Evolutionary conservation across 2,329 filamentous ascomycete genomes (phyloP), one percentile per base, ranked within the genome.

Genomic region (Fusarium poae): DNA sequence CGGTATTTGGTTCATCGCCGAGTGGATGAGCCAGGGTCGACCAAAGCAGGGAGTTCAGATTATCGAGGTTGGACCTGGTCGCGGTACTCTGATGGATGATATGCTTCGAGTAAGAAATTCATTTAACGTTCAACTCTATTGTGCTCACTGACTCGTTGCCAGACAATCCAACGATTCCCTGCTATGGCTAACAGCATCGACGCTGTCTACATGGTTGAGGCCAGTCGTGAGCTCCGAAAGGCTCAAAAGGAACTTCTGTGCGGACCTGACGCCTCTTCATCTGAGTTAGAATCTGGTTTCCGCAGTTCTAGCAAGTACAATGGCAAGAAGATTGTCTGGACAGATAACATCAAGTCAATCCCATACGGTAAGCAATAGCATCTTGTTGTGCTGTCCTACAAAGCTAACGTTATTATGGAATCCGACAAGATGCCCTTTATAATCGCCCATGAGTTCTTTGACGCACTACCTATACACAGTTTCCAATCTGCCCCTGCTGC

Each of bases 371-470:
- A 71, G 82, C 44, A 35, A 21, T 20, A 5, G 7, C 25, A 6
- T 20, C 13, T 20, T 13, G n/a, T 11, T 12, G 5, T 21, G 13
- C 30, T 43, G 27, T 18, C 39, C 27, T 60, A 18, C 71, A 46
- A 60, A 34, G 51, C 61, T 62, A 27, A 59, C 23, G 30, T 21
- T 13, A 50, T 53, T 9, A 10, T 25, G 90, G 89, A 88, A 64
- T 80, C 88, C 23, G 85, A 86, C 63, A 92, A 91, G 76, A 92
- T 90, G 23, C 95, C 96, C 1, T 97, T 98, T 79, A 97, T 99
- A 64, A 88, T 98, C 49, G 96, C 96, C 6, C 96, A 99, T 78
- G 96, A 99, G 78, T 98, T 99, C 84, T 99, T 99, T 81, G 96
- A 99, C 73, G 96, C 96, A 4, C 89, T 99, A 1, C 96, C 96